A percentile compares a stretch with the other conserved stretches of the same genome.
Evolutionary conservation across 1,284 basidiomycete genomes (phyloP).

Genomic region (Pterulicium gracile): DNA sequence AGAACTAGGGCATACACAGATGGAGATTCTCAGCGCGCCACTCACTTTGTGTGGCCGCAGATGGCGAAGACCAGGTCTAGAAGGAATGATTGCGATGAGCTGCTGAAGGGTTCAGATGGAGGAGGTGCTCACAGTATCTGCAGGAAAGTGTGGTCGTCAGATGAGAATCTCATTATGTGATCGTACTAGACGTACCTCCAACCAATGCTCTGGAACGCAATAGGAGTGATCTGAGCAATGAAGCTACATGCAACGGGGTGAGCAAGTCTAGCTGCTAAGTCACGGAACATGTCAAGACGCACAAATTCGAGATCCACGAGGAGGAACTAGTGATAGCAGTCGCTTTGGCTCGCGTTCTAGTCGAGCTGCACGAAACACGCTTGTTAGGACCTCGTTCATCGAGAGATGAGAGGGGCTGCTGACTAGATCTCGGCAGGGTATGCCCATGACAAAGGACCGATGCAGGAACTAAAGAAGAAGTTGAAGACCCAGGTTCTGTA

Average conservation of each 20-base stretch:
- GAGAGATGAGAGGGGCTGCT: conserved; percentile 1
- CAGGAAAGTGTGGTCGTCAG: neutral
- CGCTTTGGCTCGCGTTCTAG: conserved; percentile 48
- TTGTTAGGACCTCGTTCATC: neutral
- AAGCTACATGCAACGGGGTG: too few species aligned
- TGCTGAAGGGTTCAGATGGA: too few species aligned
- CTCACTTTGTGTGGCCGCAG: conserved; percentile 45
- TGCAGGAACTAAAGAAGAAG: conserved; percentile 42
- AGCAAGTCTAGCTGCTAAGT: too few species aligned
- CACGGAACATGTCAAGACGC: conserved; percentile 12
- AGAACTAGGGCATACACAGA: neutral
- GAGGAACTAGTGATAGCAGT: conserved; percentile 45
- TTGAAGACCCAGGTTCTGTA: conserved; percentile 38
- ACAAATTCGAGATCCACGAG: conserved; percentile 42
- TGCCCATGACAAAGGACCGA: conserved; percentile 42
- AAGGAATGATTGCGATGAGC: neutral
- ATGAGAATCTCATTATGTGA: conserved; percentile 17
- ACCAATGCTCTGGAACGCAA: conserved; percentile 36
- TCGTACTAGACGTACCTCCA: conserved; percentile 24
- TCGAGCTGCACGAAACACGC: conserved; percentile 27
- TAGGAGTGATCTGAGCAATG: conserved; percentile 38
- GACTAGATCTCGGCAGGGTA: conserved; percentile 31
- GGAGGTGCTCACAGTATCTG: conserved; percentile 14
- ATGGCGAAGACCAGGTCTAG: conserved; percentile 47
- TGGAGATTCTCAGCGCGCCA: too few species aligned